Evolutionary conservation across 2,329 filamentous ascomycete species (phyloP).

Genomic region (Monilinia polystroma): DNA sequence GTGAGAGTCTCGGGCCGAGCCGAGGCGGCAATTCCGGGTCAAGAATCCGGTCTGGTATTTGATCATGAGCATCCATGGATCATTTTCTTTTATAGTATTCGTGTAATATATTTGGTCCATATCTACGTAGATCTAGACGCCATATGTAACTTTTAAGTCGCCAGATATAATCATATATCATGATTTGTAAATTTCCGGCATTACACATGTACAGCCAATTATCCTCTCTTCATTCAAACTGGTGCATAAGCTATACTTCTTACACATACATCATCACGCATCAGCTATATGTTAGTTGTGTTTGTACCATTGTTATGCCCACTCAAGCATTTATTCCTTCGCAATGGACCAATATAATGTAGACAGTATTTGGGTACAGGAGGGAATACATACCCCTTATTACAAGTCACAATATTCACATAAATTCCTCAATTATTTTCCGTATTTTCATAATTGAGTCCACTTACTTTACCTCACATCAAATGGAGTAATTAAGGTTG

Average conservation of each 20-base stretch:
- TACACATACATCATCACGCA: background rate
- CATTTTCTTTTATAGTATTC: background rate
- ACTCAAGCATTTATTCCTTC: background rate
- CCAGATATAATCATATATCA: background rate
- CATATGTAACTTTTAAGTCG: background rate
- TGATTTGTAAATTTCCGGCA: background rate
- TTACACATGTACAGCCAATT: background rate
- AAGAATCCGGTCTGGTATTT: background rate
- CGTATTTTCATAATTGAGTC: background rate
- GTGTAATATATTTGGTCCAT: background rate
- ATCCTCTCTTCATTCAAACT: background rate
- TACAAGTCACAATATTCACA: background rate
- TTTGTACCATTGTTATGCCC: background rate
- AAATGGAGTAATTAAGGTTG: background rate
- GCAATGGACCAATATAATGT: background rate
- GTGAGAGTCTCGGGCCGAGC: background rate
- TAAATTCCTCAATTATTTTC: background rate
- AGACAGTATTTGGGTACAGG: background rate
- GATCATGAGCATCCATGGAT: background rate
- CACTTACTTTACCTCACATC: background rate
- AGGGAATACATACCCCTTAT: background rate
- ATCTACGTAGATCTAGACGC: background rate
- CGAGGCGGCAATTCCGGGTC: constrained; percentile 10
- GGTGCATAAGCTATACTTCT: background rate
- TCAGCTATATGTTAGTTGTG: background rate